Evolutionary conservation across 2,329 filamentous ascomycete genomes (phyloP), one percentile per base, ranked within the genome.

Genomic region (Pezicula rhizophila): DNA sequence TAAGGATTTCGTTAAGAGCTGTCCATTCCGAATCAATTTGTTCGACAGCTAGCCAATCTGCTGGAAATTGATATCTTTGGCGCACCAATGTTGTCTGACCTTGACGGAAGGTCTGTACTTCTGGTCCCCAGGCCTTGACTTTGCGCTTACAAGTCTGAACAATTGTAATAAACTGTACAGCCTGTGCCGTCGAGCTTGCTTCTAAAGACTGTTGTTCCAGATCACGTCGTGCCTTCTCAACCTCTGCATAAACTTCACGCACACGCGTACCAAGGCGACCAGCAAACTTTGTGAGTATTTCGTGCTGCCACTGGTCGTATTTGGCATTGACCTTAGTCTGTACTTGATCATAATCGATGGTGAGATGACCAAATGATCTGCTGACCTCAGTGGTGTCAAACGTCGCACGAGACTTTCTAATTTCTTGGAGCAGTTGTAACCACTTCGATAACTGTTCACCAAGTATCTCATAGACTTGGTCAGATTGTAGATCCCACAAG

Each of bases 291-390:
- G 87, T 80, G 34, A 97, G 76, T 48, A 99, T 95, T 57, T 99
- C 93, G 60, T 96, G 89, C 67, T 99, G 93, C 93, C 95, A 99
- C 67, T 97, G 92, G 64, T 99, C 95, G 65, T 99, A 99, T 67
- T 97, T 99, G 60, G 90, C 89, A 62, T 97, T 99, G 67, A 99
- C 93, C 69, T 96, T 96, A 49, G 92, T 89, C 68, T 99, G 95
- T 0, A 99, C 93, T 68, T 99, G 95, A 61, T 97, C 93, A 63
- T 99, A 99, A 66, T 99, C 92, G 62, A 99, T 90, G 4, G 87
- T 89, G 47, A 97, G 83, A 67, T 95, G 92, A 4, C 93, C 93
- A 64, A 99, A 99, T 1, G 86, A 87, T 35, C 88, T 86, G 67
- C 86, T 93, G 56, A 95, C 89, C 65, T 96, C 93, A 8, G 92